These are phyloP conservation scores for Pichia nanzhaoensis DNA, from an alignment of 805 yeast genomes.

Conservation along the genomic window DNA sequence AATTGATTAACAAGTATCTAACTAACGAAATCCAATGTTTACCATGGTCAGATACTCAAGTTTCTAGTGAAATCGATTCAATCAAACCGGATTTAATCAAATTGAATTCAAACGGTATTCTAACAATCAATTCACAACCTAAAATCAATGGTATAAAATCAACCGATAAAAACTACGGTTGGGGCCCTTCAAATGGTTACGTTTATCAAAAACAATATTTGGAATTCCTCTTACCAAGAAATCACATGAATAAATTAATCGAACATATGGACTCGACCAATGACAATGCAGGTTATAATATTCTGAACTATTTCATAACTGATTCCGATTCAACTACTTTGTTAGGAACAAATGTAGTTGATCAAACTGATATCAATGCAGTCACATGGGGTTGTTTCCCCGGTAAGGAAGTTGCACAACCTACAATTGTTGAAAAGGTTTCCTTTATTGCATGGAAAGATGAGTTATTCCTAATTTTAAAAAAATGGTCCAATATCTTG, in stretches of 20 bases:
- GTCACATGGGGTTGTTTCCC: constrained; percentile 99
- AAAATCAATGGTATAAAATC: constrained; percentile 75
- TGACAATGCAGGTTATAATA: constrained; percentile 34
- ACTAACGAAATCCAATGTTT: constrained; percentile 63
- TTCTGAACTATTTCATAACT: constrained; percentile 75
- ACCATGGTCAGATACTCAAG: constrained; percentile 95
- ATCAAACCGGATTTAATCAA: constrained; percentile 52
- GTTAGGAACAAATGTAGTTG: constrained; percentile 48
- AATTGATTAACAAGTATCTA: constrained; percentile 62
- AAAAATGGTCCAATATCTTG: constrained; percentile 54
- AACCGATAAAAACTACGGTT: constrained; percentile 66
- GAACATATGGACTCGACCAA: constrained; percentile 42
- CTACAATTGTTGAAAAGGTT: constrained; percentile 88
- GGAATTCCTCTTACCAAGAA: constrained; percentile 72
- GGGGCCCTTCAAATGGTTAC: constrained; percentile 94
- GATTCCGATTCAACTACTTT: constrained; percentile 21
- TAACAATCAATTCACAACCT: constrained; percentile 94
- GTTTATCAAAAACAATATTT: constrained; percentile 92
- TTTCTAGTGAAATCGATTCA: constrained; percentile 64
- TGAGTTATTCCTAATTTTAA: constrained; percentile 77
- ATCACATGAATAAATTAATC: constrained; percentile 32
- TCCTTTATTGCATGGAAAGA: constrained; percentile 97
- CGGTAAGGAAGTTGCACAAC: constrained; percentile 89
- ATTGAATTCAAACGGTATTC: constrained; percentile 60
- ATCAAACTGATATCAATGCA: constrained; percentile 73